Base-by-base conservation (phyloP, 345 rosid genomes). In the Salix brachista region DNA sequence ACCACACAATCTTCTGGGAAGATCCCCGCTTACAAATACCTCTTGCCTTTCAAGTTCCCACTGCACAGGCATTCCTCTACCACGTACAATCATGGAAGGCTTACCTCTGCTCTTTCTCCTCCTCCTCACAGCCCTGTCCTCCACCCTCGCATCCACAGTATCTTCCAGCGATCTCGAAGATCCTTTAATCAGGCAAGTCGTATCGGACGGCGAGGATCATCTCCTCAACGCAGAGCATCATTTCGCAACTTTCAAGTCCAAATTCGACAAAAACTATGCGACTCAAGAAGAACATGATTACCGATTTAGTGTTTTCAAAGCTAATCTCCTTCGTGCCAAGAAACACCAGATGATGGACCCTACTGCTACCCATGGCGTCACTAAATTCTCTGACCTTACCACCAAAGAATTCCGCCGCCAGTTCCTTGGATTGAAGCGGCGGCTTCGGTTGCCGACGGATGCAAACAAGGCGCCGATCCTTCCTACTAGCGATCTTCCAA, bases 361-460 rank as follows among this genome's bases (percentile, higher is more conserved):
- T 28, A 79, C 91, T 6, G 98, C 98, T n/a, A 71, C 44, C 30
- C 99, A 93, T 67, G 99, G 98, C 1, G 94, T 93, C 34, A 93
- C 99, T 19, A 92, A 83, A 86, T 95, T 95, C 87, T 93, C 96
- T 41, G 98, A 93, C 88, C 78, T 93, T 89, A 91, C 97, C 10
- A 86, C 88, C 10, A 66, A 84, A 26, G 97, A 95, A 86, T 95
- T 91, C 77, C 73, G 78, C 78, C 84, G 80, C 83, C 80, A 75
- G 46, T 82, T 77, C 74, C 78, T 93, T 34, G 97, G 99, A 12
- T 62, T 91, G 52, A 90, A 77, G 75, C 81, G 46, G 36, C 28
- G 80, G 70, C 75, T 95, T 65, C 79, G 86, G 80, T 78, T 93
- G 26, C 99, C 98, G 0, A 88, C 82, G 42, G 99, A 95, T 64